Conservation (phyloP, 2,329 filamentous ascomycete genomes). For the Aspergillus unguis region DNA sequence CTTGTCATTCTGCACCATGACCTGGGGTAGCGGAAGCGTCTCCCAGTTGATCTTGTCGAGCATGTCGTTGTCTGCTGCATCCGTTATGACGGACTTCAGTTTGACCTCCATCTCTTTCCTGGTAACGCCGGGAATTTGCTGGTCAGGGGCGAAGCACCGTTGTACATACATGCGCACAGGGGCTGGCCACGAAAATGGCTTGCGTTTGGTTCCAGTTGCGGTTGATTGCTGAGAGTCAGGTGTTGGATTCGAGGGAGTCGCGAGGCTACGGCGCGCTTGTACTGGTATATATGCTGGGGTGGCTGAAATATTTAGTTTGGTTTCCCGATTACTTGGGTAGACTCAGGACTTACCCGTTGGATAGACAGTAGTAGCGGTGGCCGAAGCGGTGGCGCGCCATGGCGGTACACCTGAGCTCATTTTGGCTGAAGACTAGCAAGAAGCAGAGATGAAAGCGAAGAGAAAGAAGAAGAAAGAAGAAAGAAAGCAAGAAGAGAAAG, state of each 20-base stretch:
- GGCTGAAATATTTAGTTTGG: constrained; percentile 22
- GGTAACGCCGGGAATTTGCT: constrained; percentile 61
- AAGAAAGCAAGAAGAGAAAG: constrained; percentile 10
- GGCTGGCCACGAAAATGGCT: constrained; percentile 70
- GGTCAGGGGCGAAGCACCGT: constrained; percentile 75
- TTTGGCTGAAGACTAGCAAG: constrained; percentile 16
- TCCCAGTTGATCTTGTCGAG: constrained; percentile 80
- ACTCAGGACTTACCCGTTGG: not conserved
- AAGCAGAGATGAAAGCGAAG: constrained; percentile 3
- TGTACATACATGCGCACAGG: constrained; percentile 87
- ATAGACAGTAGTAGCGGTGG: constrained; percentile 29
- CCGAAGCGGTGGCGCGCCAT: constrained; percentile 36
- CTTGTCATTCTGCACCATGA: constrained; percentile 72
- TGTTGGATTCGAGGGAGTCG: constrained; percentile 21
- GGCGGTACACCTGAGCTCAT: constrained; percentile 42
- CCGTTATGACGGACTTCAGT: constrained; percentile 79
- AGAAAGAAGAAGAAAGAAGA: constrained; percentile 14
- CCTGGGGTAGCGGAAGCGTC: constrained; percentile 76
- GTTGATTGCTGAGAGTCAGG: constrained; percentile 25
- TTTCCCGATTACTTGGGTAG: not conserved
- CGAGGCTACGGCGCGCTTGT: constrained; percentile 60
- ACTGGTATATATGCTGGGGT: constrained; percentile 60
- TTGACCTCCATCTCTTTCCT: constrained; percentile 75
- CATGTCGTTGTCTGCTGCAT: constrained; percentile 69
- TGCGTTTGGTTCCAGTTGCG: constrained; percentile 39